Percentiles rank a stretch among this genome's conserved stretches.
phyloP scores from a whole-genome alignment of 257 asterid genomes.

The Nicotiana undulata region DNA sequence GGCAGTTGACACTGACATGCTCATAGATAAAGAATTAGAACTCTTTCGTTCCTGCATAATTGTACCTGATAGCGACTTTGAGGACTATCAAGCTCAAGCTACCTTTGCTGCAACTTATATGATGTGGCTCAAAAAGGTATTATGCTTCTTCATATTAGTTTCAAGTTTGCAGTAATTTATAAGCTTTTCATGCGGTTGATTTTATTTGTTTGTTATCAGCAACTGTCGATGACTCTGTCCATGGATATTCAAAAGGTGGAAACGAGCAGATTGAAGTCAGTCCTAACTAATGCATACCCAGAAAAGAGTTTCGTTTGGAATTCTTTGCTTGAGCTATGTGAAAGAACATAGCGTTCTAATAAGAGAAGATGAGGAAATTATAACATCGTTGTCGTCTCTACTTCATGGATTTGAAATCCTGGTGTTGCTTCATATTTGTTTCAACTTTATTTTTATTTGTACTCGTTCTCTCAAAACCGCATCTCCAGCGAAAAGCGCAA shows the following conservation, averaged over 20 bases:
- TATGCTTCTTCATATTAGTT: background rate
- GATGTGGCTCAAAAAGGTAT: constrained; percentile 77
- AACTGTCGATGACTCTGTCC: constrained; percentile 36
- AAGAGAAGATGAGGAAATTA: background rate
- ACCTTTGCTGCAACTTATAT: constrained; percentile 62
- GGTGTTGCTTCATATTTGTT: background rate
- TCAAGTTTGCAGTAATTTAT: background rate
- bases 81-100: constrained; percentile 78
- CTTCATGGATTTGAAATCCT: background rate
- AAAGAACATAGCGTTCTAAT: background rate
- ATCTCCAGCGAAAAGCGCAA: background rate
- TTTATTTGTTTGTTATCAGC: constrained; percentile 29
- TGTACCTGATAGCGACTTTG: constrained; percentile 54
- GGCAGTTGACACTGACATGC: constrained; percentile 18
- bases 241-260: constrained; percentile 37
- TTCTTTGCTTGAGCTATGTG: constrained; percentile 16
- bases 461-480: background rate
- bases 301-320: constrained; percentile 58
- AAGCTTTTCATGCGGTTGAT: background rate
- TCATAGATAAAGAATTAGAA: constrained; percentile 42
- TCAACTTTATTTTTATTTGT: background rate
- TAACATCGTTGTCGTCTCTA: background rate
- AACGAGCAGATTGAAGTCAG: constrained; percentile 25
- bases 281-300: constrained; percentile 29
- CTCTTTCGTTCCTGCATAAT: constrained; percentile 42